phyloP scores from a whole-genome alignment of 768 basidiomycete species.

The Pisolithus microcarpus region DNA sequence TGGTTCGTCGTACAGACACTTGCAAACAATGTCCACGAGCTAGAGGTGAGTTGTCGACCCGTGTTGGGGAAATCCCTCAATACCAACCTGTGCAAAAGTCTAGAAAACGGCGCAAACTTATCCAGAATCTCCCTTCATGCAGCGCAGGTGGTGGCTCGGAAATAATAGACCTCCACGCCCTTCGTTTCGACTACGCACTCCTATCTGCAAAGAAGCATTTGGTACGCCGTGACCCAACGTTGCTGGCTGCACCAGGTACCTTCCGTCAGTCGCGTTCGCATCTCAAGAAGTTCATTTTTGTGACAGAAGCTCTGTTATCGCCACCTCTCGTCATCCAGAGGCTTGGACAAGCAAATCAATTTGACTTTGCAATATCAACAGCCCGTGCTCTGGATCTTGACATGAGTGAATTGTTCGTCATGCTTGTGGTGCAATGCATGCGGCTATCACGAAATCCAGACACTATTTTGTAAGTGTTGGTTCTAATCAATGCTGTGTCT shows the following conservation, averaged over 20 bases:
- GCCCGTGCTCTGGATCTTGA: slow-evolving; percentile 74
- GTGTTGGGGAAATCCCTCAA: slow-evolving; percentile 8
- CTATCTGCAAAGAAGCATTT: slow-evolving; percentile 75
- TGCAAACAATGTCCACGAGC: slow-evolving; percentile 38
- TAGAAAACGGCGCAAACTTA: slow-evolving; percentile 64
- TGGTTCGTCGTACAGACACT: slow-evolving; percentile 71
- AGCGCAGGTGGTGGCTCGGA: slow-evolving; percentile 61
- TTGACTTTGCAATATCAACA: slow-evolving; percentile 70
- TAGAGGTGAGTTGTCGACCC: slow-evolving; percentile 32
- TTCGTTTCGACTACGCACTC: slow-evolving; percentile 70
- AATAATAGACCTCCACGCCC: slow-evolving; percentile 71
- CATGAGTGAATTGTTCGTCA: slow-evolving; percentile 79
- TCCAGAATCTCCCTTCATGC: slow-evolving; percentile 71
- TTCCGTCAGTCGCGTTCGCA: slow-evolving; percentile 6
- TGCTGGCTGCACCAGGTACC: slow-evolving; percentile 58
- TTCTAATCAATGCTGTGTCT: too few species aligned
- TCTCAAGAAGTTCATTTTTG: slow-evolving; percentile 17
- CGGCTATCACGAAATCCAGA: slow-evolving; percentile 62
- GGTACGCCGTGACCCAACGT: slow-evolving; percentile 54
- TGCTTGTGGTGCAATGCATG: slow-evolving; percentile 72
- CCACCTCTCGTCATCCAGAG: slow-evolving; percentile 65
- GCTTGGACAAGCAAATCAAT: slow-evolving; percentile 71
- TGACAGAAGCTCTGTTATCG: slow-evolving; percentile 46
- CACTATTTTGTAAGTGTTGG: slow-evolving; percentile 43
- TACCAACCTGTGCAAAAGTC: slow-evolving; percentile 34